phyloP scores from a whole-genome alignment of 2,329 filamentous ascomycete genomes.

The Trichoderma arundinaceum region DNA sequence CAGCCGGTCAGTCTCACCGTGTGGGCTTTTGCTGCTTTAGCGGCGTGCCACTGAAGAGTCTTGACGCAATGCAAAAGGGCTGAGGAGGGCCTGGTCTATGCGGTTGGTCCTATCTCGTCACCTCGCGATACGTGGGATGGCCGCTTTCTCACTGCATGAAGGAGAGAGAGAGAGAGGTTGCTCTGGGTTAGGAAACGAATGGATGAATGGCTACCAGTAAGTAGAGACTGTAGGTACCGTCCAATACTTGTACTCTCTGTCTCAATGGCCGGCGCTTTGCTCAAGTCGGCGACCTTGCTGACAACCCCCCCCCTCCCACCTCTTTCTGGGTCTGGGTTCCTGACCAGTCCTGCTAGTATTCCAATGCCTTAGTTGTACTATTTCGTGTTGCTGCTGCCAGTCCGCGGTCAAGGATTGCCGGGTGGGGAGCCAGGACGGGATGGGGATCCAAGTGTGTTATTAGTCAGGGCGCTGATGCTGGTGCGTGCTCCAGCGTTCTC shows the following conservation, averaged over 20 bases:
- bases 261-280: background rate
- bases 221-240: too few relatives aligned
- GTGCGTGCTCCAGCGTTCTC: slow-evolving; percentile 6
- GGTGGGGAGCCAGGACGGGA: background rate
- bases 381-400: background rate
- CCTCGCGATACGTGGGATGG: background rate
- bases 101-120: too few relatives aligned
- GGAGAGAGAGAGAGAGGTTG: background rate
- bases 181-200: background rate
- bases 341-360: too few relatives aligned
- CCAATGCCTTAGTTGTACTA: background rate
- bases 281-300: background rate
- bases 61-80: too few relatives aligned
- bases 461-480: background rate
- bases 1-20: background rate
- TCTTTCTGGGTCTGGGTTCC: too few relatives aligned
- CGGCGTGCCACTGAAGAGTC: too few relatives aligned
- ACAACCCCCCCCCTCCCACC: background rate
- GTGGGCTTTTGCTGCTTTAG: background rate
- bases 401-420: background rate
- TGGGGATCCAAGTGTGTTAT: background rate
- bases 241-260: too few relatives aligned
- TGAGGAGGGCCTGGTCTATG: too few relatives aligned
- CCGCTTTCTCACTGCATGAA: slow-evolving; percentile 12
- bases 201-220: background rate